Base-by-base conservation (phyloP, 176 grass and related monocot genomes). In the Triticum urartu region DNA sequence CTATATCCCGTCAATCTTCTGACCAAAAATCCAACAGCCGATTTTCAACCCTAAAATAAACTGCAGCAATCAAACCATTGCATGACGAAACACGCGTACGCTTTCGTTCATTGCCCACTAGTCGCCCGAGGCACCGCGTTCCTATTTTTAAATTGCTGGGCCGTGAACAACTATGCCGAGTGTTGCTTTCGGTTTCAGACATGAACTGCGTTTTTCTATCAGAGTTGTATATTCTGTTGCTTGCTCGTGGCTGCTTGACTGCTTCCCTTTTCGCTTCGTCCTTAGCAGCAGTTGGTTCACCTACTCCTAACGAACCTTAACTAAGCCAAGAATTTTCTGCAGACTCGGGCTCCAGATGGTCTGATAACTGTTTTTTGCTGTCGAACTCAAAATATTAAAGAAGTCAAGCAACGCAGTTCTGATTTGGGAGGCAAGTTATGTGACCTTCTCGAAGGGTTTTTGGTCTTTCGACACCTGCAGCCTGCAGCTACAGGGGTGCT, bases 281-380 rank as follows among this genome's bases (percentile, higher is more conserved):
- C 63, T 68, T 74, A 2, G 21, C 11, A 71, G 38, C 17, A 3
- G 87, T 78, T 71, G 30, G 83, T 77, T 86, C 9, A 82, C 79
- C 78, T 81, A 62, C 63, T 25, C 39, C 12, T 86, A 87, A 82
- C 71, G 43, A 77, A 82, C 36, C 79, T 77, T 26, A 36, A 32
- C 42, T 75, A 81, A 87, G n/a, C 48, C 1, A 18, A 28, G n/a
- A 66, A 34, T 75, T 7, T 72, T 7, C 36, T 28, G 52, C 20
- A 3, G 40, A 74, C 36, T 63, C 54, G 11, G 33, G 8, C 18
- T 70, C 58, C 30, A 35, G 17, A 25, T 54, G 42, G 38, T 15
- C 40, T 63, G 30, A 24, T 69, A 79, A 14, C 17, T 56, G 34
- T 18, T 14, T 58, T 18, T 20, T 43, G 2, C 13, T 33, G 34